A percentile compares a stretch with the other conserved stretches of the same genome.
Evolutionary conservation across 768 basidiomycete species (phyloP).

Genomic region (Pulveroboletus sp.): DNA sequence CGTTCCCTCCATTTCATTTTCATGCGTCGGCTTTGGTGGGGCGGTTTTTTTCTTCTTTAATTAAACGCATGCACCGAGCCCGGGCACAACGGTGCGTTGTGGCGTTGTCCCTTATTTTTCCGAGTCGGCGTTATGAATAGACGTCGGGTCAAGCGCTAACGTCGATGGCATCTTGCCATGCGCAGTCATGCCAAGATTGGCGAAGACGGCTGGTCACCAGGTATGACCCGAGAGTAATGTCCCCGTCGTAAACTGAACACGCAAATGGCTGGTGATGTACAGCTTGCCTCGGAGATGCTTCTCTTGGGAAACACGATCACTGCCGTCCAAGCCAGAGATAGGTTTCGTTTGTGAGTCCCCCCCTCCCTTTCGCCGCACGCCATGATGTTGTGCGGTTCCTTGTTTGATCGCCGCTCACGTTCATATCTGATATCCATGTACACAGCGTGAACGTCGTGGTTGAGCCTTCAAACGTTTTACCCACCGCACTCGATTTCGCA

Average conservation of each 20-base stretch:
- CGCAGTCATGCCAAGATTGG: slow-evolving; percentile 66
- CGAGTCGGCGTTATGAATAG: no score
- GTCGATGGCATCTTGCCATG: neutral
- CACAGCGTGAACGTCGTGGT: slow-evolving; percentile 72
- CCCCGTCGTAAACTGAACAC: slow-evolving; percentile 11
- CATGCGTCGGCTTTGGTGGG: no score
- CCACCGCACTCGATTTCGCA: slow-evolving; percentile 62
- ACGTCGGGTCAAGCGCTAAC: neutral
- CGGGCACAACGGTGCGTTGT: no score
- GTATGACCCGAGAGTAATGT: slow-evolving; percentile 36
- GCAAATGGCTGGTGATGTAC: neutral
- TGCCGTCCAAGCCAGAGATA: slow-evolving; percentile 62
- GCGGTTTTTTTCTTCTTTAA: no score
- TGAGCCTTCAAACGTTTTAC: slow-evolving; percentile 47
- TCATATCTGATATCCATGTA: neutral
- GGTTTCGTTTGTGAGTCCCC: slow-evolving; percentile 70
- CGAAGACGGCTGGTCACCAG: slow-evolving; percentile 70
- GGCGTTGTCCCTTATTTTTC: no score
- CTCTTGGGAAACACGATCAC: slow-evolving; percentile 67
- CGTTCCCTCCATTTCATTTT: slow-evolving; percentile 15
- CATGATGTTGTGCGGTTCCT: slow-evolving; percentile 9
- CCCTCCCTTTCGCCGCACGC: slow-evolving; percentile 7
- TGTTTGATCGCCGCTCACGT: slow-evolving; percentile 14
- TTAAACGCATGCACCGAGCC: no score
- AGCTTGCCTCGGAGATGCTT: slow-evolving; percentile 77